Base-by-base conservation (phyloP, 2,329 filamentous ascomycete genomes). In the Neocucurbitaria cava region DNA sequence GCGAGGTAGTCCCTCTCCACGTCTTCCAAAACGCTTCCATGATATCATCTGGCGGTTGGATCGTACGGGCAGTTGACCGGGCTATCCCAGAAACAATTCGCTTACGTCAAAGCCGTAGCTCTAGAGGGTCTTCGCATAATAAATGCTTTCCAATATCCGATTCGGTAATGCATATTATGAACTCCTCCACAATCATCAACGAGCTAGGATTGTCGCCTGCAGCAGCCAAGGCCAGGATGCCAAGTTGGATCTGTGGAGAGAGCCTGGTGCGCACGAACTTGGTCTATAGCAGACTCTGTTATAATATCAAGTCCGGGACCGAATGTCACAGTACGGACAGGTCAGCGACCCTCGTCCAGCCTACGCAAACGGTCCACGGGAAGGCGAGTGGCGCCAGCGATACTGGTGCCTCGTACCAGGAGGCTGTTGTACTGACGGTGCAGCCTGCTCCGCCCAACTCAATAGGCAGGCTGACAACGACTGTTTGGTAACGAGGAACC, bases 161-260 rank as follows among this genome's bases (percentile, higher is more conserved):
- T 61, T 67, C 60, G 65, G 62, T 64, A 70, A 72, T 67, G 65
- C 68, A 65, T 60, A 38, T 56, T 66, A 61, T 65, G 61, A 62
- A 52, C 42, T 61, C 60, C 57, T 67, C 57, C 64, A 62, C 62
- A 66, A 58, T 62, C 49, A 58, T 61, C 46, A 54, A 49, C 47
- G 39, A 38, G 26, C 54, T 56, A 42, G 52, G 44, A 39, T 38
- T 45, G 56, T 70, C 64, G 63, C 63, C 69, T 71, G 69, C 70
- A 66, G 61, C 58, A 50, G 38, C 44, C 49, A 49, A 46, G 48
- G 48, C 56, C 48, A 61, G 54, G 57, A 56, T 54, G 57, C 65
- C 57, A 62, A 55, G 62, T 39, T 52, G 46, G 56, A 57, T 58
- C 53, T 59, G 56, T 23, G 41, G 54, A 48, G 58, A 63, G 33